Percentiles rank a stretch among this genome's conserved stretches.
Conservation (phyloP, 2,329 filamentous ascomycete genomes). For the Monosporascus sp. region DNA sequence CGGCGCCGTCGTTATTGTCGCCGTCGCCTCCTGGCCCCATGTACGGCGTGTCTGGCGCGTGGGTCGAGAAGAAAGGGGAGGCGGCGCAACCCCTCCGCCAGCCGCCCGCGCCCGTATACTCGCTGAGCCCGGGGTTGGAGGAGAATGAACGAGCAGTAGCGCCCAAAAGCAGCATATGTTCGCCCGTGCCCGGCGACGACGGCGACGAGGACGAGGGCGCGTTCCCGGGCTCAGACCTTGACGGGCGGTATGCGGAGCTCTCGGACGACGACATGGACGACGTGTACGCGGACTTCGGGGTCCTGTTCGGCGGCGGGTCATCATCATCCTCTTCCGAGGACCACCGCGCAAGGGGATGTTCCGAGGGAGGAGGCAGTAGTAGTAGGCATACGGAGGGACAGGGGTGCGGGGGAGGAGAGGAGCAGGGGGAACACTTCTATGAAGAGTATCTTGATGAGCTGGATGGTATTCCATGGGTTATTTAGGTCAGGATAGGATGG, state of each 20-base stretch:
- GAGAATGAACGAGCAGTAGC: too few species aligned
- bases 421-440: constrained; percentile 30
- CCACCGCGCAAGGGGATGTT: not conserved
- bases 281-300: constrained; percentile 50
- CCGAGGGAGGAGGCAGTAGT: not conserved
- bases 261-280: constrained; percentile 41
- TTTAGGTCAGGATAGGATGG: constrained; percentile 14
- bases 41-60: too few species aligned
- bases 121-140: too few species aligned
- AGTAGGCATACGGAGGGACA: not conserved
- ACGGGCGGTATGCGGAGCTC: constrained; percentile 35
- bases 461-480: constrained; percentile 46
- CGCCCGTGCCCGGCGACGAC: constrained; percentile 18
- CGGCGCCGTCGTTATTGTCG: not conserved
- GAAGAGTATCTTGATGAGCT: constrained; percentile 52
- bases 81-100: too few species aligned
- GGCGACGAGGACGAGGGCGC: constrained; percentile 41
- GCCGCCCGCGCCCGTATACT: too few species aligned
- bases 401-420: constrained; percentile 25
- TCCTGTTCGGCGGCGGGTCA: constrained; percentile 33
- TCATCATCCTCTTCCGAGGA: not conserved
- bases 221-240: constrained; percentile 41
- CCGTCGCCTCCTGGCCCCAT: too few species aligned
- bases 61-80: too few species aligned
- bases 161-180: constrained; percentile 11